These are phyloP conservation scores for Apophysomyces ossiformis DNA, from an alignment of 371 early-diverging fungal genomes.

Conservation along the genomic window DNA sequence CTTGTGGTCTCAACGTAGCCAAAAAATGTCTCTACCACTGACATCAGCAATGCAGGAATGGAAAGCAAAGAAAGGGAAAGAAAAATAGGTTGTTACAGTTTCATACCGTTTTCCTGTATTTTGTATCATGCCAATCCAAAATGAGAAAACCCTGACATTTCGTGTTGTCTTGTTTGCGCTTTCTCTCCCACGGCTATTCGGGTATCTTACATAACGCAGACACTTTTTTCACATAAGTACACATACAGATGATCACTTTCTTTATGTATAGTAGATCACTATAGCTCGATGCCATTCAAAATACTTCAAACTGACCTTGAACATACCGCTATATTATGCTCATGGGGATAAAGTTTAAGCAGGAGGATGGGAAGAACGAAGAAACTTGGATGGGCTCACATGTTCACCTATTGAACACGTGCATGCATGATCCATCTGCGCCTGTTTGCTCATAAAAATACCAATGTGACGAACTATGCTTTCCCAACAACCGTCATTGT, in stretches of 20 bases:
- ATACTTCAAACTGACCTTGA: too few relatives aligned
- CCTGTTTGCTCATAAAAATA: slow-evolving; percentile 5
- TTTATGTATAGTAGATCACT: too few relatives aligned
- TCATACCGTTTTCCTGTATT: not conserved
- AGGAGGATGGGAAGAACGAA: too few relatives aligned
- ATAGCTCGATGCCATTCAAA: too few relatives aligned
- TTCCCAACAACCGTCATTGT: slow-evolving; percentile 1
- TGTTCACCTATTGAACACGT: slow-evolving; percentile 3
- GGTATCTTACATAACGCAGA: not conserved
- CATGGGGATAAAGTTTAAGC: too few relatives aligned
- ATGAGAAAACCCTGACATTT: slow-evolving; percentile 8
- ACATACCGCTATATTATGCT: too few relatives aligned
- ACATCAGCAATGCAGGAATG: slow-evolving; percentile 1
- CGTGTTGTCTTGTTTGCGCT: not conserved
- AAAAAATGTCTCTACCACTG: slow-evolving; percentile 38
- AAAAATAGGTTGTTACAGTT: slow-evolving; percentile 9
- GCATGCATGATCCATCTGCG: slow-evolving; percentile 12
- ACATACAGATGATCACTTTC: not conserved
- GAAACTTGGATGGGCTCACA: not conserved
- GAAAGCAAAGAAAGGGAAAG: not conserved
- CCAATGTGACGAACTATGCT: slow-evolving; percentile 8
- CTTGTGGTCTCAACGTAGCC: slow-evolving; percentile 61
- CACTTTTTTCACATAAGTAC: not conserved
- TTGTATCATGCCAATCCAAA: slow-evolving; percentile 8
- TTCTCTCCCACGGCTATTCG: slow-evolving; percentile 2